These are phyloP conservation scores for Astrephomene gubernaculifera DNA, from an alignment of 139 green algal genomes.

Conservation along the genomic window DNA sequence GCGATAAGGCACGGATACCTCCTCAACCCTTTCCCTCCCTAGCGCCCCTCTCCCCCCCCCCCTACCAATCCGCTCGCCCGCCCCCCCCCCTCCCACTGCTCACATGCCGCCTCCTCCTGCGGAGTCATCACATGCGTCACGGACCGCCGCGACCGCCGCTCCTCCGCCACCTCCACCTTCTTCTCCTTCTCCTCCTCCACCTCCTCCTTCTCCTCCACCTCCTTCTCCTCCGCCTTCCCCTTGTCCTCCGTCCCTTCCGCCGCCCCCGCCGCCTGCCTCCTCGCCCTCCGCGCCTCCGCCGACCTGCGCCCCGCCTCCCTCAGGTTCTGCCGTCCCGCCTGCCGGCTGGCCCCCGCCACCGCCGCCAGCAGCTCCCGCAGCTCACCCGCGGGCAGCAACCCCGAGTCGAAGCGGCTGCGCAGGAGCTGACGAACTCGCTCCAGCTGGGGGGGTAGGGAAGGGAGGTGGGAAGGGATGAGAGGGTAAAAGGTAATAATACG, in stretches of 20 bases:
- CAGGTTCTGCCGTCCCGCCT: neutral
- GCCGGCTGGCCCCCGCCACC: neutral
- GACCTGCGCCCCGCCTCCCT: neutral
- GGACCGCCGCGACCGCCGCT: neutral
- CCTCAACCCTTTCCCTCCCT: neutral
- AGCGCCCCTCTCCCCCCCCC: neutral
- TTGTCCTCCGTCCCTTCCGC: neutral
- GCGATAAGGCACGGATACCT: too few species aligned
- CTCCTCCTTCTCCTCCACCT: neutral
- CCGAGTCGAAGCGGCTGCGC: neutral
- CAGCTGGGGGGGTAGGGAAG: neutral
- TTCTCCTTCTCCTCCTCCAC: neutral
- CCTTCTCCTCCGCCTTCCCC: neutral
- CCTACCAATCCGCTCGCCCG: neutral
- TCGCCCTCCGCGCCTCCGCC: neutral
- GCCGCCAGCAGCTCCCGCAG: slow-evolving; percentile 3
- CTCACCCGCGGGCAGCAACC: neutral
- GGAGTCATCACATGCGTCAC: neutral
- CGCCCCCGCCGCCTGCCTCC: neutral
- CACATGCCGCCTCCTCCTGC: slow-evolving; percentile 19
- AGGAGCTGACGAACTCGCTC: neutral
- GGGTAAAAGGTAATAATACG: neutral
- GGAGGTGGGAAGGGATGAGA: neutral
- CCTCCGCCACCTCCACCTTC: neutral
- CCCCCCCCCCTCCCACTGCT: neutral